phyloP scores from a whole-genome alignment of 139 green algal species.

The Tetratostichococcus sp. region DNA sequence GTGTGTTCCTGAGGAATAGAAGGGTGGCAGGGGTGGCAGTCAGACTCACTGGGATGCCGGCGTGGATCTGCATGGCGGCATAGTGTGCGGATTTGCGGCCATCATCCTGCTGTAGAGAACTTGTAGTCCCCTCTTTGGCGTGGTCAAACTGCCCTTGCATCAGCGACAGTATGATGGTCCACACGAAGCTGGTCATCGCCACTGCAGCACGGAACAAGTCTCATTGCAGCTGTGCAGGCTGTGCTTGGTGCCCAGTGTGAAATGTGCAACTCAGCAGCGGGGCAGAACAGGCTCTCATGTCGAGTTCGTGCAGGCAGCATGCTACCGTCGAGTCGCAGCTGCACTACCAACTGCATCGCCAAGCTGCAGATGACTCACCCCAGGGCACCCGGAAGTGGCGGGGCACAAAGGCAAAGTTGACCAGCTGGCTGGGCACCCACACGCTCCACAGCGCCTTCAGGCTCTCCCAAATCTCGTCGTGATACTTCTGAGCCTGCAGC shows the following conservation, averaged over 20 bases:
- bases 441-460: slow-evolving; percentile 80
- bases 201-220: slow-evolving; percentile 17
- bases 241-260: no score
- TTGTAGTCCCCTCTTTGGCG: no score
- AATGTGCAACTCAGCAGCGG: no score
- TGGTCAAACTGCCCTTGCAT: slow-evolving; percentile 52
- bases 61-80: not conserved
- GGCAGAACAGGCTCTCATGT: no score
- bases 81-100: no score
- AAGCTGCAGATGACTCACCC: no score
- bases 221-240: not conserved
- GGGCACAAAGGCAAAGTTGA: slow-evolving; percentile 86
- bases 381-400: slow-evolving; percentile 79
- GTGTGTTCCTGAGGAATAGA: no score
- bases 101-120: no score
- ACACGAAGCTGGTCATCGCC: slow-evolving; percentile 45
- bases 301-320: no score
- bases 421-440: slow-evolving; percentile 72
- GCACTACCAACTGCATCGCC: no score
- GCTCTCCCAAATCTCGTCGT: slow-evolving; percentile 76
- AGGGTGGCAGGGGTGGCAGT: no score
- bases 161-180: slow-evolving; percentile 46
- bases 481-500: slow-evolving; percentile 46
- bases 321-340: no score
- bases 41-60: not conserved